Conservation (phyloP, 1,284 basidiomycete genomes). For the Tylopilus sp. region DNA sequence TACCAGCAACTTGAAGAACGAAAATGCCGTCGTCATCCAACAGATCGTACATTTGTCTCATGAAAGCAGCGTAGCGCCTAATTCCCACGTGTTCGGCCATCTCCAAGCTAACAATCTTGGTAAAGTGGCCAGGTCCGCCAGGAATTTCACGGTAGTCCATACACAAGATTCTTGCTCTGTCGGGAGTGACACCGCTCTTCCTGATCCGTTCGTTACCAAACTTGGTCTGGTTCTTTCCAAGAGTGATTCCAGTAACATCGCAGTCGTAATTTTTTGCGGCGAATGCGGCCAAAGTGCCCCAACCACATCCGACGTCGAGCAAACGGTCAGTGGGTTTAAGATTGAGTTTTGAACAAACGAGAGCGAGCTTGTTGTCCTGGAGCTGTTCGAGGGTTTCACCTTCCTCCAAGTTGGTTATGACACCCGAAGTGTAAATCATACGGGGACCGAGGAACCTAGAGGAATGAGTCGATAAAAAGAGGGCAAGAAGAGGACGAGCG, state of each 20-base stretch:
- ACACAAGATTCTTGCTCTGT: slow-evolving; percentile 89
- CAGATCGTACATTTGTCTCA: slow-evolving; percentile 89
- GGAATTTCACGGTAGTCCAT: slow-evolving; percentile 95
- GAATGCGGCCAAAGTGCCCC: slow-evolving; percentile 94
- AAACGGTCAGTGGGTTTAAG: slow-evolving; percentile 81
- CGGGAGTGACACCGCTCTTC: slow-evolving; percentile 73
- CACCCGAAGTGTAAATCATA: slow-evolving; percentile 97
- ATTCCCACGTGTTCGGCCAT: slow-evolving; percentile 99
- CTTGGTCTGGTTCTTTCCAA: slow-evolving; percentile 85
- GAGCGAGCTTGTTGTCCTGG: slow-evolving; percentile 96
- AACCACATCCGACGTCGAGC: slow-evolving; percentile 95
- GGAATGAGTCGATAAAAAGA: background rate
- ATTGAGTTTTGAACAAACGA: slow-evolving; percentile 94
- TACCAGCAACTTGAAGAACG: slow-evolving; percentile 94
- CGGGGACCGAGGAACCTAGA: slow-evolving; percentile 87
- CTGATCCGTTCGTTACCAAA: slow-evolving; percentile 90
- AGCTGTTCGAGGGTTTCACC: slow-evolving; percentile 92
- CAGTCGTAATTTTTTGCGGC: slow-evolving; percentile 97
- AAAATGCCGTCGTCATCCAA: slow-evolving; percentile 94
- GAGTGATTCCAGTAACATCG: slow-evolving; percentile 94
- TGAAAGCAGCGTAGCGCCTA: slow-evolving; percentile 87
- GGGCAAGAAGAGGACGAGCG: background rate
- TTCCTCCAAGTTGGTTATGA: slow-evolving; percentile 72
- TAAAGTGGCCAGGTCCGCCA: slow-evolving; percentile 73
- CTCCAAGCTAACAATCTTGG: slow-evolving; percentile 95